phyloP scores from a whole-genome alignment of 2,329 filamentous ascomycete genomes.

The Fusarium sacchari region DNA sequence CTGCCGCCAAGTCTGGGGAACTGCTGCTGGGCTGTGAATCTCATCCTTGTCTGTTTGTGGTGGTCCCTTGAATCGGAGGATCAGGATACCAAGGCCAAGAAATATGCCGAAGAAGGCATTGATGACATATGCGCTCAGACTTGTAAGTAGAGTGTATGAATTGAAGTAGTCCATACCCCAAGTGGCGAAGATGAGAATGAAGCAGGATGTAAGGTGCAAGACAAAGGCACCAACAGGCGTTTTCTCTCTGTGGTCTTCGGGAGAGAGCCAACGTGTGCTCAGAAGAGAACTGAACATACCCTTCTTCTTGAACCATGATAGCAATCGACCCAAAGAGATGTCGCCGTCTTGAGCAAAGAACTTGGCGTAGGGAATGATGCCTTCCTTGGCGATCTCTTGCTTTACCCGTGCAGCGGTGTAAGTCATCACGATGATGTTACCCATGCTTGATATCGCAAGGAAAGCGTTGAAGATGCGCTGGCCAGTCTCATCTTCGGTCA shows the following conservation, averaged over 20 bases:
- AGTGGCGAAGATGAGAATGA: constrained; percentile 50
- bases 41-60: constrained; percentile 38
- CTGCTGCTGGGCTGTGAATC: constrained; percentile 12
- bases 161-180: constrained; percentile 38
- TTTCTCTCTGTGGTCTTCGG: constrained; percentile 49
- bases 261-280: constrained; percentile 45
- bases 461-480: constrained; percentile 58
- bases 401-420: constrained; percentile 66
- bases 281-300: constrained; percentile 45
- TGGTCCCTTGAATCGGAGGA: constrained; percentile 49
- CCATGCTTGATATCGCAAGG: constrained; percentile 63
- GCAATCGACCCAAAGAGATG: constrained; percentile 47
- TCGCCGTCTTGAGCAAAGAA: constrained; percentile 57
- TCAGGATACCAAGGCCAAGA: constrained; percentile 49
- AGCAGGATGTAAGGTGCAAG: constrained; percentile 48
- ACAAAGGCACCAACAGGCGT: constrained; percentile 51
- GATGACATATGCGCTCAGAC: constrained; percentile 48
- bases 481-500: constrained; percentile 42
- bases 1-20: constrained; percentile 43
- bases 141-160: constrained; percentile 48
- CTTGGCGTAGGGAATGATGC: constrained; percentile 60
- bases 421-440: constrained; percentile 67
- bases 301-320: constrained; percentile 46
- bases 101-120: constrained; percentile 50
- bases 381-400: constrained; percentile 70